phyloP scores from a whole-genome alignment of 73 alveolate genomes.

The Effrenium voratum region DNA sequence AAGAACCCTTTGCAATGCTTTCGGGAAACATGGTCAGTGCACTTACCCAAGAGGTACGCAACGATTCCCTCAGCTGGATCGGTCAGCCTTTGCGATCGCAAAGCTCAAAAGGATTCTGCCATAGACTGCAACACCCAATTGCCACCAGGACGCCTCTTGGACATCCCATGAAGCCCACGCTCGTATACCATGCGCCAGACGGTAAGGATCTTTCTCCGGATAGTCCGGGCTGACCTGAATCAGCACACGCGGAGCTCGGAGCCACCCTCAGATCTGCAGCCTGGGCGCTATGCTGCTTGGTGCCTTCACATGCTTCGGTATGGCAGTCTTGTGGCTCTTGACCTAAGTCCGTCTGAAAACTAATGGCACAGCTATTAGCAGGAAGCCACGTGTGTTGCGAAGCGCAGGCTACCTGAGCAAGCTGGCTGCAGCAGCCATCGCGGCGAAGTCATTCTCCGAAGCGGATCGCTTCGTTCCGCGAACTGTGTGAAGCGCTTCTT shows the following conservation, averaged over 20 bases:
- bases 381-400: neutral
- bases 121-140: no score
- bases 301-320: slow-evolving; percentile 44
- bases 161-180: no score
- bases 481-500: no score
- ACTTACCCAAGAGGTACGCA: no score
- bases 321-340: slow-evolving; percentile 59
- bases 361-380: neutral
- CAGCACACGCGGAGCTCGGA: neutral
- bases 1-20: no score
- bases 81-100: no score
- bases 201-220: slow-evolving; percentile 68
- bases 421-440: slow-evolving; percentile 80
- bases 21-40: no score
- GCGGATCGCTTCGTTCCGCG: slow-evolving; percentile 65
- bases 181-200: slow-evolving; percentile 70
- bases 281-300: neutral
- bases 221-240: slow-evolving; percentile 54
- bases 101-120: no score
- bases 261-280: neutral
- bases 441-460: slow-evolving; percentile 44
- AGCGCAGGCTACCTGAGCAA: neutral
- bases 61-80: no score
- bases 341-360: slow-evolving; percentile 8
- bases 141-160: no score